Conservation (phyloP, 768 basidiomycete species). For the Xerocomus potaroensis region DNA sequence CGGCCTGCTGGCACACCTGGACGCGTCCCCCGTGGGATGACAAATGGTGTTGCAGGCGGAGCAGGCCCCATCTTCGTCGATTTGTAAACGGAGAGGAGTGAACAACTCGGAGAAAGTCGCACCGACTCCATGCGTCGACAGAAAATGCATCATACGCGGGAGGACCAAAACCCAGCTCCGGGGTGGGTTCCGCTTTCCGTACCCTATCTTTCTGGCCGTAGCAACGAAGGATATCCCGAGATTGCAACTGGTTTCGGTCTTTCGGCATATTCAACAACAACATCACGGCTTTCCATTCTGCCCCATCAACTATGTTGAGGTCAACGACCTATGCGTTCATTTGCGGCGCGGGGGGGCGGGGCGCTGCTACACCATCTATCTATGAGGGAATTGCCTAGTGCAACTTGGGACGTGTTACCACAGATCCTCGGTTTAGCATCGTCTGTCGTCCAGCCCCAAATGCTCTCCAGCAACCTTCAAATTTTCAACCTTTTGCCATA, state of each 20-base stretch:
- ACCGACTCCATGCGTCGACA: no score
- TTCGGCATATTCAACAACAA: slow-evolving; percentile 19
- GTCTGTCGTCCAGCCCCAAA: slow-evolving; percentile 20
- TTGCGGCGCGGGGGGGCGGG: slow-evolving; percentile 49
- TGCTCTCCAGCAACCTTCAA: slow-evolving; percentile 12
- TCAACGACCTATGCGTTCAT: slow-evolving; percentile 59
- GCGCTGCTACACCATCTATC: slow-evolving; percentile 41
- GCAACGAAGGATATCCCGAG: slow-evolving; percentile 48
- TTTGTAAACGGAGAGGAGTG: no score
- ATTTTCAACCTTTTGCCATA: neutral
- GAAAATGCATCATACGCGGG: no score
- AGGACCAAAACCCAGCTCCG: no score
- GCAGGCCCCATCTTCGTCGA: no score
- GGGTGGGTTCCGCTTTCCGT: slow-evolving; percentile 65
- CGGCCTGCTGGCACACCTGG: no score
- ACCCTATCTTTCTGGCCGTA: slow-evolving; percentile 58
- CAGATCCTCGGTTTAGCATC: slow-evolving; percentile 3
- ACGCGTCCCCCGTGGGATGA: no score
- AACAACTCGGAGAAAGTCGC: no score
- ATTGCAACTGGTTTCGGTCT: slow-evolving; percentile 42
- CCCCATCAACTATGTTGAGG: slow-evolving; percentile 60
- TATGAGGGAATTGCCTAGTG: slow-evolving; percentile 33
- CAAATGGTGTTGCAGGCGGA: no score
- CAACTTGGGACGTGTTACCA: slow-evolving; percentile 33
- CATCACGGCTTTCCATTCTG: slow-evolving; percentile 26